Percentiles rank a stretch among this genome's conserved stretches.
These are phyloP conservation scores for Adansonia grandidieri DNA, from an alignment of 441 rosid species.

Conservation along the genomic window DNA sequence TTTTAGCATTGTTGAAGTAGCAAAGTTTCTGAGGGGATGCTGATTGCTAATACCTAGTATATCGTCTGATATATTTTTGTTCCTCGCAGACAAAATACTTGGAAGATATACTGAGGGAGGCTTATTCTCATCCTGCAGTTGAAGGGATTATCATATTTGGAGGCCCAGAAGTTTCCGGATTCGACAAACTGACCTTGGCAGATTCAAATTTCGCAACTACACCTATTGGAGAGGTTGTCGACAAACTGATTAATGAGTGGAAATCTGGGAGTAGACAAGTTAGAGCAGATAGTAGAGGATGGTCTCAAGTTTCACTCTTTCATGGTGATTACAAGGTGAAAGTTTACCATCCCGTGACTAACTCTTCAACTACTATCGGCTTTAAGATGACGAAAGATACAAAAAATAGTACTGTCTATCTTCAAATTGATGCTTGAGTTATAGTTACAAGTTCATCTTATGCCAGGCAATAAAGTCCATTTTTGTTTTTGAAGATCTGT, in stretches of 20 bases:
- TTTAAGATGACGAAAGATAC: conserved; percentile 42
- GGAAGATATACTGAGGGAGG: conserved; percentile 69
- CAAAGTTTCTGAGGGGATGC: conserved; percentile 48
- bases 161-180: background rate
- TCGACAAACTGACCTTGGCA: background rate
- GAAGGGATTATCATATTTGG: conserved; percentile 11
- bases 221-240: conserved; percentile 65
- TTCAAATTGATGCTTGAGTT: background rate
- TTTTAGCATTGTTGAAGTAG: background rate
- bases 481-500: background rate
- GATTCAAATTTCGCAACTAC: conserved; percentile 22
- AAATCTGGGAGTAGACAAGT: conserved; percentile 23
- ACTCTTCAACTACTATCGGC: conserved; percentile 34
- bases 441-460: background rate
- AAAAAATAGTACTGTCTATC: background rate
- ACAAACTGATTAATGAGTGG: conserved; percentile 68
- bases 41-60: conserved; percentile 24
- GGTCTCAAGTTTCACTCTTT: conserved; percentile 45
- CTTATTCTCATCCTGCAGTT: conserved; percentile 2
- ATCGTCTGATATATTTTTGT: conserved; percentile 17
- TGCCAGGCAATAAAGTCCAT: background rate
- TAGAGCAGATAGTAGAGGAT: conserved; percentile 38
- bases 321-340: conserved; percentile 60
- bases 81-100: conserved; percentile 50
- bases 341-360: conserved; percentile 42